Base-by-base conservation (phyloP, 495 filamentous ascomycete species). In the Aspergillus conjunctus region DNA sequence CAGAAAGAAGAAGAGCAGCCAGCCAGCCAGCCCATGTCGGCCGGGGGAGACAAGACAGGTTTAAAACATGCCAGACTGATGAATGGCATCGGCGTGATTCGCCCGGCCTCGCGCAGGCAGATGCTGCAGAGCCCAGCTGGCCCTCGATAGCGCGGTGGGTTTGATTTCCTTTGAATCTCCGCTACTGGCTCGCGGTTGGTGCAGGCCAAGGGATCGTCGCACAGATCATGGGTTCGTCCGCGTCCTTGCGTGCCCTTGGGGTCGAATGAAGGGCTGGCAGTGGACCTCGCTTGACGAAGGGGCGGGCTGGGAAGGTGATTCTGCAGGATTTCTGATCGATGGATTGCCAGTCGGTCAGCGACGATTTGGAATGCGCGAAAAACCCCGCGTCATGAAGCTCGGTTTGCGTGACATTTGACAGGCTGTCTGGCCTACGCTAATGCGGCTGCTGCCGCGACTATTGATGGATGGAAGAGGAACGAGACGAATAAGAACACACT, bases 191-290 rank as follows among this genome's bases (percentile, higher is more conserved):
- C 30, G 18, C 33, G 43, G 61, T 32, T 64, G 56, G 63, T 61
- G 57, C 52, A 41, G 26, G 20, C 30, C 39, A 53, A 56, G 52
- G 20, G 66, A 68, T 68, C 66, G 55, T 56, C 62, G 58, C 66
- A 63, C 63, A 68, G 66, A 68, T 66, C 66, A 68, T 64, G 59
- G 31, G 66, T 68, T 68, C 66, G 46, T 68, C 63, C 53, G 63
- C 49, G 48, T 51, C 59, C 59, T 66, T 63, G 56, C 64, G 52
- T 20, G 50, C 57, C 20, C 32, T 49, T 15, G 7, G 15, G 12
- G 21, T 31, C 21, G 21, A 30, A 51, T 51, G 26, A 51, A 9
- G 8, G 49, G 11, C 11, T 11, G 2, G 20, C 49, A 17, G 56
- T 59, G 56, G 56, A 56, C 14, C 26, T 26, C 26, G 26, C 2